These are phyloP conservation scores for Lasiosphaeria hispida DNA, from an alignment of 495 filamentous ascomycete genomes.

Conservation along the genomic window DNA sequence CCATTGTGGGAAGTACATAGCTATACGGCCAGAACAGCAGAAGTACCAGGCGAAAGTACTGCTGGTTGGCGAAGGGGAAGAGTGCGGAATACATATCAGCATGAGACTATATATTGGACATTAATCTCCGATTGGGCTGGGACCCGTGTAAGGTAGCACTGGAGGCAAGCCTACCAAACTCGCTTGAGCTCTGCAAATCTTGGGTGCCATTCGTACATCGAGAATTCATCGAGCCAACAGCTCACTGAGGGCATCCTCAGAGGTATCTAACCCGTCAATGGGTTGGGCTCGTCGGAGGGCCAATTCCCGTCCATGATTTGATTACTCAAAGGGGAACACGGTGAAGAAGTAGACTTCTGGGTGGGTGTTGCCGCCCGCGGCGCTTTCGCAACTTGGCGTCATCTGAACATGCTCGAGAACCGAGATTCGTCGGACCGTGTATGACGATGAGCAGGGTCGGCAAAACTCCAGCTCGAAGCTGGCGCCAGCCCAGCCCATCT, in stretches of 20 bases:
- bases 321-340: neutral
- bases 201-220: neutral
- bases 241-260: neutral
- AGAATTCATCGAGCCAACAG: neutral
- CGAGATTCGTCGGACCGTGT: too few species aligned
- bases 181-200: conserved; percentile 17
- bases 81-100: conserved; percentile 5
- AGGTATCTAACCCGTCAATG: neutral
- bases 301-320: neutral
- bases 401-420: too few species aligned
- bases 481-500: neutral
- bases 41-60: too few species aligned
- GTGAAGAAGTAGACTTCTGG: too few species aligned
- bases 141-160: conserved; percentile 13
- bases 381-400: too few species aligned
- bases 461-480: conserved; percentile 4
- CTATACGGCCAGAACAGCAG: too few species aligned
- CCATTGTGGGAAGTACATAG: neutral
- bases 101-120: conserved; percentile 19
- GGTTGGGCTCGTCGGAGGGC: neutral
- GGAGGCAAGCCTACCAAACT: conserved; percentile 2
- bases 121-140: conserved; percentile 22
- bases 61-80: neutral
- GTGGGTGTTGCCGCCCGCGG: too few species aligned
- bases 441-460: neutral